Evolutionary conservation across 345 rosid species (phyloP), one percentile per base, ranked within the genome.

Genomic region (Citrus australasica): DNA sequence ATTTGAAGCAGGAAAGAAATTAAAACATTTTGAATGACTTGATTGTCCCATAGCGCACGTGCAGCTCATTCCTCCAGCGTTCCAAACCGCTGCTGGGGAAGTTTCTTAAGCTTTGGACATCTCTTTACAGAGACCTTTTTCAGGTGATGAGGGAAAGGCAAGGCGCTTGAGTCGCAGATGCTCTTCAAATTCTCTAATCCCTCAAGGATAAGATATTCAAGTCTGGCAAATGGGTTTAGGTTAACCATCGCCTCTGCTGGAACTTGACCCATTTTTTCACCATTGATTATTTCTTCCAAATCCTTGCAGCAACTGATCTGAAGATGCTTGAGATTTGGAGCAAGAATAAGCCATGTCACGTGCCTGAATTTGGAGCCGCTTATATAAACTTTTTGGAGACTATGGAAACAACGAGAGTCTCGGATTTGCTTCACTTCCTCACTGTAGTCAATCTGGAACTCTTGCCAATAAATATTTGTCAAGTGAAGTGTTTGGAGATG

Each of bases 321-420:
- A 6, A 24, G 27, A 30, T 63, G 11, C 7, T 53, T 64, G 63
- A 84, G 27, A 30, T 75, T 71, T 53, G 76, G 84, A 24, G 79
- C 81, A n/a, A 66, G 58, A 76, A 81, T 25, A 28, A 81, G 60
- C 84, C 73, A 81, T 67, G 76, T 78, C 71, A 84, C 17, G 16
- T 78, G 78, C 38, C 17, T 56, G 6, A 38, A 0, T 0, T 9
- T n/a, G 42, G 33, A 24, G 56, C 0, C 1, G 1, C 9, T 2
- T 69, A 69, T 69, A 13, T 46, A 2, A 24, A 69, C 72, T 2
- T 40, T 3, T 0, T 0, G 28, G 9, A 69, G 72, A 14, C 56
- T 42, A 1, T 6, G 72, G 11, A 69, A 69, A 69, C 22, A 21
- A 42, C 14, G 32, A 40, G 56, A 4, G 42, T 69, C 22, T 13